Evolutionary conservation across 1,284 basidiomycete species (phyloP).

Genomic region (Hypsizygus ulmarius): DNA sequence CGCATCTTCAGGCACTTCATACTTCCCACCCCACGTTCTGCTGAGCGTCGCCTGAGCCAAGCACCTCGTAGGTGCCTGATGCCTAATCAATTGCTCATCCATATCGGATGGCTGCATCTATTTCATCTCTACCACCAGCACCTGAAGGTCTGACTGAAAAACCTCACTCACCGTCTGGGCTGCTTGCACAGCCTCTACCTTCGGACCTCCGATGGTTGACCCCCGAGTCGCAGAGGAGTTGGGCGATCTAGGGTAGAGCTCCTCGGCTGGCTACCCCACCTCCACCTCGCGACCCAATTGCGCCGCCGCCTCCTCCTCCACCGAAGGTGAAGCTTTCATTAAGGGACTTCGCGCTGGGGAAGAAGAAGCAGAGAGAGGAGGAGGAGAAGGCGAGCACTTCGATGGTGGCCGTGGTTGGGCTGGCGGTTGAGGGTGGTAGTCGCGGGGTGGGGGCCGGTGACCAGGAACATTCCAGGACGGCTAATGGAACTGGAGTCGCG

Average conservation of each 20-base stretch:
- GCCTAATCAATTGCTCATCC: too few relatives aligned
- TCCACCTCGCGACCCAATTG: constrained; percentile 6
- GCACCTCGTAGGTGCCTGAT: too few relatives aligned
- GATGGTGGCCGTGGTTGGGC: constrained; percentile 1
- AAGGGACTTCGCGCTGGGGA: constrained; percentile 46
- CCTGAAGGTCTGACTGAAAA: not conserved
- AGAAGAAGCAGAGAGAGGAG: constrained; percentile 42
- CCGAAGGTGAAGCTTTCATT: constrained; percentile 50
- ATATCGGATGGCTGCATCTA: not conserved
- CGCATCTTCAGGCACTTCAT: too few relatives aligned
- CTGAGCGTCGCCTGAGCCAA: too few relatives aligned
- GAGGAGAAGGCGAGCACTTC: too few relatives aligned
- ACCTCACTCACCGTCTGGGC: not conserved
- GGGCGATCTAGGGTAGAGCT: not conserved
- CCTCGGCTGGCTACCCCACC: constrained; percentile 10
- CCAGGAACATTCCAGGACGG: not conserved
- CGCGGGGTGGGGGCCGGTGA: not conserved
- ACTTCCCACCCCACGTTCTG: too few relatives aligned
- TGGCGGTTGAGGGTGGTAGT: not conserved
- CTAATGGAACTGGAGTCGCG: not conserved
- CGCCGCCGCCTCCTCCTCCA: constrained; percentile 22
- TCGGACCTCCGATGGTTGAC: not conserved
- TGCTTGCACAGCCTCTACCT: not conserved
- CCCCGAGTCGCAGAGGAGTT: not conserved
- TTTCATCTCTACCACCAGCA: not conserved